Evolutionary conservation across 1,284 basidiomycete genomes (phyloP), one percentile per base, ranked within the genome.

Genomic region (Apiotrichum gracile): DNA sequence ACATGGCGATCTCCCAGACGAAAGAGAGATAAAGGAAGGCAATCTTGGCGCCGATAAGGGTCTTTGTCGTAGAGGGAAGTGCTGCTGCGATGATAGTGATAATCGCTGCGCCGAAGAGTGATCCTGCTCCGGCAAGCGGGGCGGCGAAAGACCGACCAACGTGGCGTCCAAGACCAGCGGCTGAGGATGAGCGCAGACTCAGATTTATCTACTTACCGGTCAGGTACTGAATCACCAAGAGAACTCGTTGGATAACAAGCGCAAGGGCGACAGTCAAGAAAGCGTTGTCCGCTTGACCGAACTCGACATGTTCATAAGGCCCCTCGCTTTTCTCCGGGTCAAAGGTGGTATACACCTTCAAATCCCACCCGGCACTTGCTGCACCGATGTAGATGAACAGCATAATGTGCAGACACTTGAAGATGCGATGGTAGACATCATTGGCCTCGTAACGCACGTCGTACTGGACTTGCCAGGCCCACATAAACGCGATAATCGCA

Each of bases 341-440:
- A 2, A 48, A 22, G 19, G n/a, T 14, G 24, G 13, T 6, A 13
- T 29, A 29, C 13, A 7, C 27, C 7, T 14, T 21, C 19, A 63
- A 59, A 42, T 61, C 54, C 66, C 67, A 69, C 25, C 62, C 59
- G n/a, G 62, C 65, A 40, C 60, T 61, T 2, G 59, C 58, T 10
- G 65, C 63, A 7, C 65, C 67, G 39, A 67, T 62, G 42, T 64
- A 67, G 6, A 69, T 54, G 47, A 65, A 64, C 2, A 63, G 29
- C 19, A 53, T 49, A 27, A 67, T 61, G 48, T 67, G 62, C 0
- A 61, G 24, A 12, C 47, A 49, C 47, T 67, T 67, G 26, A 51
- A 29, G 21, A 60, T 25, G 6, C 64, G 54, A 47, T 69, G 64
- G 17, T 46, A 58, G 16, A 40, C 45, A 38, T 69, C 67, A 31